Percentiles rank a stretch among this genome's conserved stretches.
Evolutionary conservation across 768 basidiomycete genomes (phyloP).

Genomic region (Leccinum boreale): DNA sequence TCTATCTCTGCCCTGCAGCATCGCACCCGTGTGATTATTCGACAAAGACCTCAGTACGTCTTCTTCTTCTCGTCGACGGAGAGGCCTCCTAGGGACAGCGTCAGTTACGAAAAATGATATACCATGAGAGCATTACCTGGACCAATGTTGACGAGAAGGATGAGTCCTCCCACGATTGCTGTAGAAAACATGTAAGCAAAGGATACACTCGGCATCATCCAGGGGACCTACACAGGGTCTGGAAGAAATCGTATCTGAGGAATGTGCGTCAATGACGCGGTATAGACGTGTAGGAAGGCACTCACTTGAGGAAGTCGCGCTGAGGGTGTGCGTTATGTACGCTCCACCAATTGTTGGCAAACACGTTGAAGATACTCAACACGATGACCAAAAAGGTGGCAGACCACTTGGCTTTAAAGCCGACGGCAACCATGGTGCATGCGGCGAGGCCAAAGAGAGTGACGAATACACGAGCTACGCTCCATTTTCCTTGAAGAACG

Average conservation of each 20-base stretch:
- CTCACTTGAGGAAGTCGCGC: slow-evolving; percentile 95
- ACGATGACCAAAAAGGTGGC: slow-evolving; percentile 92
- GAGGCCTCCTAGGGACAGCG: slow-evolving; percentile 66
- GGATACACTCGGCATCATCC: not conserved
- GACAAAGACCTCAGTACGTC: slow-evolving; percentile 51
- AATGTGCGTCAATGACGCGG: slow-evolving; percentile 21
- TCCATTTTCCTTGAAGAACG: slow-evolving; percentile 92
- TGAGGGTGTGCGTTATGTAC: slow-evolving; percentile 91
- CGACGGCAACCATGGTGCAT: slow-evolving; percentile 94
- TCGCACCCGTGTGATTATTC: not conserved
- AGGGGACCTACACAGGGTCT: slow-evolving; percentile 68
- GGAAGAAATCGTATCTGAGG: slow-evolving; percentile 95
- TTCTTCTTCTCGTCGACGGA: slow-evolving; percentile 99
- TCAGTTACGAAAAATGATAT: not conserved
- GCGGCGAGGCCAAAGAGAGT: slow-evolving; percentile 88
- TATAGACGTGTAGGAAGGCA: slow-evolving; percentile 5
- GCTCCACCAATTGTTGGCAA: slow-evolving; percentile 99
- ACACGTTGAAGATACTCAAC: slow-evolving; percentile 92
- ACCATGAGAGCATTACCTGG: slow-evolving; percentile 55
- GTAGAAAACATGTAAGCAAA: slow-evolving; percentile 7
- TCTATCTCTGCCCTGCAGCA: slow-evolving; percentile 7
- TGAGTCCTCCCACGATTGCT: slow-evolving; percentile 95
- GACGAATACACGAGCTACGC: slow-evolving; percentile 78
- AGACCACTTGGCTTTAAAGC: slow-evolving; percentile 99
- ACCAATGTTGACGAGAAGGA: slow-evolving; percentile 97